These are phyloP conservation scores for Hansenula sp. DNA, from an alignment of 1,139 yeast genomes.

Conservation along the genomic window DNA sequence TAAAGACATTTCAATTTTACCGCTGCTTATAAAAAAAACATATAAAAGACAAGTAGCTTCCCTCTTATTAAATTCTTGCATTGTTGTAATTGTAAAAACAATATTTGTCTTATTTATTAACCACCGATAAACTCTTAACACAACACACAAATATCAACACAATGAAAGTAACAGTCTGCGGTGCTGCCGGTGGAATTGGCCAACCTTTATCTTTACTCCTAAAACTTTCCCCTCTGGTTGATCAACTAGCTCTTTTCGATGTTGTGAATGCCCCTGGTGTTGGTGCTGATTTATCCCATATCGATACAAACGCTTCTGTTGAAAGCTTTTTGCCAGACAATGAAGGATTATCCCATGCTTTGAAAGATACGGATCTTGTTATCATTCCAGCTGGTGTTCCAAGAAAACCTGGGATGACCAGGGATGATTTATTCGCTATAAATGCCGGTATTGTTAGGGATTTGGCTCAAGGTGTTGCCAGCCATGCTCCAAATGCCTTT, in stretches of 20 bases:
- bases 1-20: too few relatives aligned
- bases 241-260: constrained; percentile 77
- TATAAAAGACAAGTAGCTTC: too few relatives aligned
- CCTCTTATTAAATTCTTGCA: too few relatives aligned
- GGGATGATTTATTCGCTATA: constrained; percentile 92
- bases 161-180: constrained; percentile 64
- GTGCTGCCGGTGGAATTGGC: constrained; percentile 90
- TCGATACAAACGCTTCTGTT: constrained; percentile 76
- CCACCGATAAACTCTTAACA: background rate
- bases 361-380: constrained; percentile 70
- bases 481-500: constrained; percentile 69
- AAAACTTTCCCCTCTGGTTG: constrained; percentile 51
- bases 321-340: constrained; percentile 68
- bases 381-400: constrained; percentile 97
- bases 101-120: background rate
- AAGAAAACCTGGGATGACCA: constrained; percentile 97
- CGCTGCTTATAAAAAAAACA: too few relatives aligned
- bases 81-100: background rate
- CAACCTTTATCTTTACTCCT: constrained; percentile 87
- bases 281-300: constrained; percentile 87
- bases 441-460: constrained; percentile 88
- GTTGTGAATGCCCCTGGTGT: constrained; percentile 91
- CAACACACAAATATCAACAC: constrained; percentile 2
- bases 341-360: constrained; percentile 52
- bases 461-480: constrained; percentile 77